Evolutionary conservation across 2,329 filamentous ascomycete genomes (phyloP).

Genomic region (Fusarium denticulatum): DNA sequence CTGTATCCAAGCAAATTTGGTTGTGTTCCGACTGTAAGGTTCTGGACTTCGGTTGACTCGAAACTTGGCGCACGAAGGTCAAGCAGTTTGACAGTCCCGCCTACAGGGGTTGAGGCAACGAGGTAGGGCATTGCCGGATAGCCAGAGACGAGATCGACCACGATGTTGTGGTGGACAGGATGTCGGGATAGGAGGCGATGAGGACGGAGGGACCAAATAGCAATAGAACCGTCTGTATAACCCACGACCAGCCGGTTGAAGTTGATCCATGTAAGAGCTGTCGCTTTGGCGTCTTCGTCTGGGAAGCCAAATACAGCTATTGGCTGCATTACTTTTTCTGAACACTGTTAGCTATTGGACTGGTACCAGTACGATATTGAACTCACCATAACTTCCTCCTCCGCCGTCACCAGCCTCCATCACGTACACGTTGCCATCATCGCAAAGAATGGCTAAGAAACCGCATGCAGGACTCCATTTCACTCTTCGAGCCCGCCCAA

Average conservation of each 20-base stretch:
- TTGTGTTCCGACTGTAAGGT: constrained; percentile 61
- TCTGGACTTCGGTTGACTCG: constrained; percentile 64
- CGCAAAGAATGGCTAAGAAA: constrained; percentile 60
- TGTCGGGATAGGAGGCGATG: constrained; percentile 60
- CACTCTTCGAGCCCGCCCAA: constrained; percentile 61
- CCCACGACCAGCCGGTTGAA: constrained; percentile 65
- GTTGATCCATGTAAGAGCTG: constrained; percentile 64
- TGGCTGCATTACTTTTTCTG: constrained; percentile 58
- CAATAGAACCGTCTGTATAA: constrained; percentile 66
- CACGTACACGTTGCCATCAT: constrained; percentile 62
- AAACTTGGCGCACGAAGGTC: constrained; percentile 63
- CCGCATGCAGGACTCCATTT: constrained; percentile 63
- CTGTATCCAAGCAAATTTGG: constrained; percentile 64
- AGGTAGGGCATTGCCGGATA: constrained; percentile 67
- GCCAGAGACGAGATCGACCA: constrained; percentile 65
- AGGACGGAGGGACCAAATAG: constrained; percentile 66
- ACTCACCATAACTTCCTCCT: constrained; percentile 54
- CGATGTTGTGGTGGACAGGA: constrained; percentile 62
- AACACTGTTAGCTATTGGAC: constrained; percentile 32
- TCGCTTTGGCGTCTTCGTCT: constrained; percentile 61
- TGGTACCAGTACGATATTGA: background rate
- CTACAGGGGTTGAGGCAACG: constrained; percentile 64
- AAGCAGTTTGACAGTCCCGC: constrained; percentile 62
- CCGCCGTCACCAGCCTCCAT: constrained; percentile 52
- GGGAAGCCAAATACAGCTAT: constrained; percentile 57